Conservation (phyloP, 495 filamentous ascomycete genomes). For the Neurospora discreta region DNA sequence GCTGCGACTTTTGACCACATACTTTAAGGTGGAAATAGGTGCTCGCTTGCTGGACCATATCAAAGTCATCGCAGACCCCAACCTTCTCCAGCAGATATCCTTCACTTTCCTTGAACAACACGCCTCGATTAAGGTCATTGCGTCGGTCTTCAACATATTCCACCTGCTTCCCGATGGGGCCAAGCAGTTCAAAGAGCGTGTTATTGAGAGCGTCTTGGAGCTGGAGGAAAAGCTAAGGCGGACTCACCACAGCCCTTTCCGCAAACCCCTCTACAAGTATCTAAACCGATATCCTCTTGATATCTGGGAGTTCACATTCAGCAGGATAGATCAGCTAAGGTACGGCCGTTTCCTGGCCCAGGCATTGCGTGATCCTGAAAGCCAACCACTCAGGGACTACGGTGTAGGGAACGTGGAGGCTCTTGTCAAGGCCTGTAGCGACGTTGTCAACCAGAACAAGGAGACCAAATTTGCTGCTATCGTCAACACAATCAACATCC, state of each 20-base stretch:
- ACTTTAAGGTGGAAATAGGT: slow-evolving; percentile 98
- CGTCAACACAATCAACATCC: slow-evolving; percentile 79
- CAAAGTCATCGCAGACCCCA: slow-evolving; percentile 75
- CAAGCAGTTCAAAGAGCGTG: slow-evolving; percentile 75
- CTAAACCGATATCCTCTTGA: slow-evolving; percentile 87
- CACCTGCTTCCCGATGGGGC: slow-evolving; percentile 85
- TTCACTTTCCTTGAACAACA: slow-evolving; percentile 91
- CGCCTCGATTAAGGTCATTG: slow-evolving; percentile 80
- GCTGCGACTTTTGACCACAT: slow-evolving; percentile 83
- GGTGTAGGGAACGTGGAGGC: slow-evolving; percentile 62
- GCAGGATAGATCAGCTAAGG: slow-evolving; percentile 64
- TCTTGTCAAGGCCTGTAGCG: slow-evolving; percentile 54
- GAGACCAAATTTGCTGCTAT: slow-evolving; percentile 56
- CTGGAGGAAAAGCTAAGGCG: slow-evolving; percentile 77
- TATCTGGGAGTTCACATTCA: slow-evolving; percentile 65
- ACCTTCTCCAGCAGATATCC: slow-evolving; percentile 73
- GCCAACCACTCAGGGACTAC: slow-evolving; percentile 60
- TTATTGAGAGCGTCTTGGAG: slow-evolving; percentile 80
- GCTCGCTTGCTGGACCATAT: slow-evolving; percentile 83
- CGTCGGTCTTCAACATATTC: slow-evolving; percentile 91
- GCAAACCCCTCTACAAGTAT: slow-evolving; percentile 86
- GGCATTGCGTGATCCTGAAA: slow-evolving; percentile 66
- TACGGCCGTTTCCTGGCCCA: slow-evolving; percentile 95
- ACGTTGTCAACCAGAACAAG: slow-evolving; percentile 45
- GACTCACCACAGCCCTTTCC: slow-evolving; percentile 88